Conservation (phyloP, 345 rosid genomes). For the Gossypium sturtianum region DNA sequence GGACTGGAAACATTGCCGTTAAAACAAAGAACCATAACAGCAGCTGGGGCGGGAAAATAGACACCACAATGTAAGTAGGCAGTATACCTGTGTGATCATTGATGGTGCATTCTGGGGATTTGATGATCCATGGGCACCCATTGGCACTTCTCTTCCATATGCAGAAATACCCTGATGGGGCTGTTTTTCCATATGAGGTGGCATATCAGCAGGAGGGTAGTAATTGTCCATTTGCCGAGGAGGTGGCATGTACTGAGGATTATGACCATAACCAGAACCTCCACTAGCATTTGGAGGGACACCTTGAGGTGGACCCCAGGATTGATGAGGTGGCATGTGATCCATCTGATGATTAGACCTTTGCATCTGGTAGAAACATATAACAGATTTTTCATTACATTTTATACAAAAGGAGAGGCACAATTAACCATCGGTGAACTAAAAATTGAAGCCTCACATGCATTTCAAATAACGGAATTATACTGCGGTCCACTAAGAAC, state of each 20-base stretch:
- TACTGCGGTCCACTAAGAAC: conserved; percentile 94
- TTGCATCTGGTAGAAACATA: conserved; percentile 58
- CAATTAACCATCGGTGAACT: background rate
- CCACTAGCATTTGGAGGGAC: conserved; percentile 58
- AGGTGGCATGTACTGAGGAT: conserved; percentile 78
- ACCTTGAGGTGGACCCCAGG: conserved; percentile 95
- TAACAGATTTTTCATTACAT: background rate
- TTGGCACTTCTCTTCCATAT: conserved; percentile 87
- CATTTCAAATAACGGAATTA: conserved; percentile 80
- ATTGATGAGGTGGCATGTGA: conserved; percentile 80
- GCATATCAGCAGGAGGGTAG: conserved; percentile 80
- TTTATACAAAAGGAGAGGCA: background rate
- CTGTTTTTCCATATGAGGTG: conserved; percentile 74
- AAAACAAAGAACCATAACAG: background rate
- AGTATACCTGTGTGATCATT: conserved; percentile 83
- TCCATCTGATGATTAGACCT: conserved; percentile 72
- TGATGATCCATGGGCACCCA: conserved; percentile 61
- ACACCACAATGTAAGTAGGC: background rate
- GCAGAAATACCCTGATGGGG: conserved; percentile 95
- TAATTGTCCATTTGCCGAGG: conserved; percentile 71
- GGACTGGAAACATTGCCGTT: background rate
- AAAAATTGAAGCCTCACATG: conserved; percentile 45
- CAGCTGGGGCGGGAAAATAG: background rate
- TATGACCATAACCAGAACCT: conserved; percentile 67
- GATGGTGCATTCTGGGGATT: conserved; percentile 67